phyloP scores from a whole-genome alignment of 768 basidiomycete species.

The Naganishia vishniacii region DNA sequence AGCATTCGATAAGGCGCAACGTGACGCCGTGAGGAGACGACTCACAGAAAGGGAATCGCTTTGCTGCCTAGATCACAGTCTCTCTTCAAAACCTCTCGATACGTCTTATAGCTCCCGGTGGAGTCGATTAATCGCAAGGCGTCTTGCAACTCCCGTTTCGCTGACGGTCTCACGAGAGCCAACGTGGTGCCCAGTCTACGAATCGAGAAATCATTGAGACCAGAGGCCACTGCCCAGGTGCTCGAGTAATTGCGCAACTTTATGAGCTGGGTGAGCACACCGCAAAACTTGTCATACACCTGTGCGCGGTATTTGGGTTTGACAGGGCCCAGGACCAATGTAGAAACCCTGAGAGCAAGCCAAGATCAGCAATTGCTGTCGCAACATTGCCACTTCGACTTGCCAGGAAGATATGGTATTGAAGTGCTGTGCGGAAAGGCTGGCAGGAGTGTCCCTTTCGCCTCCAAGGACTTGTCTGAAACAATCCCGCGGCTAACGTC shows the following conservation, averaged over 20 bases:
- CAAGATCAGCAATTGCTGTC: not conserved
- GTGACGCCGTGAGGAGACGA: no score
- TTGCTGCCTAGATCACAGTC: conserved; percentile 61
- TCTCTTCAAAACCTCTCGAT: conserved; percentile 78
- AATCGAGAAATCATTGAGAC: conserved; percentile 76
- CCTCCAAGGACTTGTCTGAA: conserved; percentile 67
- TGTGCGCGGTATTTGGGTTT: conserved; percentile 66
- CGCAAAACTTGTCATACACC: conserved; percentile 82
- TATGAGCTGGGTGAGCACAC: conserved; percentile 73
- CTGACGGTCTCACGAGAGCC: conserved; percentile 65
- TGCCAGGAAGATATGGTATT: conserved; percentile 82
- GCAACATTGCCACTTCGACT: not conserved
- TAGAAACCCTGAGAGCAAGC: conserved; percentile 64
- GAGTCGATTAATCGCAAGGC: conserved; percentile 80
- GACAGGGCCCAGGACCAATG: conserved; percentile 82
- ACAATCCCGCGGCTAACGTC: conserved; percentile 88
- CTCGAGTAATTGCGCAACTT: conserved; percentile 86
- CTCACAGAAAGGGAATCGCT: conserved; percentile 68
- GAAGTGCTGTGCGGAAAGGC: conserved; percentile 66
- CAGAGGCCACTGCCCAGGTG: conserved; percentile 85
- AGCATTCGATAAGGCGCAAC: no score
- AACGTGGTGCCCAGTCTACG: conserved; percentile 67
- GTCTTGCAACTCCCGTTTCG: conserved; percentile 68
- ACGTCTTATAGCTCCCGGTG: conserved; percentile 76
- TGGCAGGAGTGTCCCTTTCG: conserved; percentile 63